These are phyloP conservation scores for Fusarium succisae DNA, from an alignment of 2,329 filamentous ascomycete species.

Conservation along the genomic window DNA sequence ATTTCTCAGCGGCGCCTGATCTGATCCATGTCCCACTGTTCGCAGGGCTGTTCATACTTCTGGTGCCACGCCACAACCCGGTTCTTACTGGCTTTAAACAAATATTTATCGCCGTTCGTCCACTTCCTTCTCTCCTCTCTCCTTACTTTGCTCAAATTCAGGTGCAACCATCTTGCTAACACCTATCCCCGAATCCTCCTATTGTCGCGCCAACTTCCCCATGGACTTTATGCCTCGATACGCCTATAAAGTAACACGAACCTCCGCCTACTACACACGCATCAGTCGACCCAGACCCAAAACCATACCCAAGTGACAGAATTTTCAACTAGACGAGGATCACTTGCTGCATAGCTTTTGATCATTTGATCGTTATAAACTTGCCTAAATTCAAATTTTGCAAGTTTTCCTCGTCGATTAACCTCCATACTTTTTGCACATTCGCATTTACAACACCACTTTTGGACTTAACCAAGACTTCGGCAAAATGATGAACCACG, in stretches of 20 bases:
- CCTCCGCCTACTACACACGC: constrained; percentile 28
- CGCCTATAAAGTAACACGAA: constrained; percentile 32
- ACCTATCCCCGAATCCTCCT: constrained; percentile 20
- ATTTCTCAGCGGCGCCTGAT: constrained; percentile 34
- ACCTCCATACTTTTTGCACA: not conserved
- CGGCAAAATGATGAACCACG: constrained; percentile 64
- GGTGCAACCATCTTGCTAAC: constrained; percentile 24
- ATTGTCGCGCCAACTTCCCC: constrained; percentile 18
- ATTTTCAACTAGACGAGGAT: constrained; percentile 33
- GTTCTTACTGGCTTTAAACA: constrained; percentile 32
- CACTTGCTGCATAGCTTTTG: constrained; percentile 32
- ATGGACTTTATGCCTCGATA: constrained; percentile 43
- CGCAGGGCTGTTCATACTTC: constrained; percentile 26
- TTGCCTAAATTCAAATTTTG: constrained; percentile 10
- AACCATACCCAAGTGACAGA: constrained; percentile 37
- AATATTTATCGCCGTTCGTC: constrained; percentile 33
- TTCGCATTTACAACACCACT: not conserved
- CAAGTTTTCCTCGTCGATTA: constrained; percentile 41
- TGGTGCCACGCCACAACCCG: constrained; percentile 36
- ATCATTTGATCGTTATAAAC: constrained; percentile 11
- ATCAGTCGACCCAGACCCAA: constrained; percentile 35
- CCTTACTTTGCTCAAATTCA: constrained; percentile 14
- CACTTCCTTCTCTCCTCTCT: constrained; percentile 1
- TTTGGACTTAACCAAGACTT: not conserved
- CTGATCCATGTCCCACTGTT: constrained; percentile 27